Base-by-base conservation (phyloP, 306 rosid genomes). In the Biancaea sappan region DNA sequence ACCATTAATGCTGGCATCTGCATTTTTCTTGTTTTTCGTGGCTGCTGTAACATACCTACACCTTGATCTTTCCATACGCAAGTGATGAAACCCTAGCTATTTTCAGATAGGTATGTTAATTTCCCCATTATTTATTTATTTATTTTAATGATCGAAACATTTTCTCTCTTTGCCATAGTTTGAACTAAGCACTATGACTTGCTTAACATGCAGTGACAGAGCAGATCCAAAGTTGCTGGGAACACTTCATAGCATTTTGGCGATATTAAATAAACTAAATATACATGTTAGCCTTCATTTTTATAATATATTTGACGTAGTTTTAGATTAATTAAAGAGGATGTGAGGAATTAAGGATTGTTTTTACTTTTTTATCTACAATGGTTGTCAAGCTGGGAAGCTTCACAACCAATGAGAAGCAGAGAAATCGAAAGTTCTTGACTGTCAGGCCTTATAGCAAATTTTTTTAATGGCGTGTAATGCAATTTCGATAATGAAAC, bases 1-100 rank as follows among this genome's bases (percentile, higher is more conserved):
- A 83, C 99, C 99, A 32, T 76, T 94, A 35, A 92, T 94, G 99
- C 83, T 94, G 88, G 85, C 25, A 28, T 72, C 88, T 75, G 87
- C 80, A 26, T 90, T 94, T 82, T 92, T 90, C 96, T 85, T 92
- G 63, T 54, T 88, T 46, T 94, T 91, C 77, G 73, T 82, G 85
- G 85, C 97, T 41, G 79, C 88, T 44, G 79, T 88, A 59, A 86
- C 97, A 71, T 94, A 92, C 85, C 86, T 94, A 59, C 90, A 94
- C 80, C 2, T 86, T 3, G 99, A 94, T 83, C 85, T 92, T 71
- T 90, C 99, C 67, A 84, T 94, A 14, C 85, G 89, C 88, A 90
- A 94, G 81, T 80, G 84, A 84, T 72, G 81, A 81, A 46, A 34
- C 41, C 48, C 72, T 72, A 41, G 73, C 79, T 63, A 34, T 74